Base-by-base conservation (phyloP, 2,329 filamentous ascomycete genomes). In the Macrophomina pseudophaseolina region DNA sequence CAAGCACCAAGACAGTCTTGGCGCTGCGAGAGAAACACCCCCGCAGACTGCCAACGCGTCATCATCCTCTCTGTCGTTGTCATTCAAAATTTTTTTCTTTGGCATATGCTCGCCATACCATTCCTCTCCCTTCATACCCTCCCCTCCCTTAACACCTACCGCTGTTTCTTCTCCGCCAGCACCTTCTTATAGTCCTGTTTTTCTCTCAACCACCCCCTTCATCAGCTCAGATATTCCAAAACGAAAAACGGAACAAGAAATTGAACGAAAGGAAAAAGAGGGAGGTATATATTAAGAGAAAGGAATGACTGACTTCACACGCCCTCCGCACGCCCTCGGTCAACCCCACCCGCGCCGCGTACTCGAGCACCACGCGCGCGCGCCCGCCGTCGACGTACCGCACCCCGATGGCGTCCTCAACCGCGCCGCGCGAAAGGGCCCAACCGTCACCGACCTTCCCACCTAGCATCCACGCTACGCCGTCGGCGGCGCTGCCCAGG, bases 361-460 rank as follows among this genome's bases (percentile, higher is more conserved):
- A 88, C 18, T 85, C 84, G 68, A 88, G 70, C 1, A 88, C 74
- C 58, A 72, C 71, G 68, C 74, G 81, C 48, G 85, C 86, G 71
- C 86, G 87, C 12, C 77, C 74, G 35, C 84, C 83, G 70, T 79
- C 83, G 23, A 83, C 82, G 78, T 87, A 88, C 63, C 84, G 77
- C 56, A 81, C 78, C 46, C 82, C 79, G 67, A 83, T 82, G 42
- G 82, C 86, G 76, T 88, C 87, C 69, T 79, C 80, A 4, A 88
- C 83, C 69, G 83, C 83, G 2, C 86, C 86, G 44, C 83, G 77
- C 73, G 58, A 62, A 32, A 62, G n/a, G 11, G 14, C 6, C n/a
- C 44, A 48, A 16, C 14, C 58, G 83, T 83, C 60, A 88, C 73
- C 14, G 80, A 79, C 77, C 33, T 81, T 75, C 4, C 74, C 0